These are phyloP conservation scores for Mrakia gelida DNA, from an alignment of 768 basidiomycete genomes.

Conservation along the genomic window DNA sequence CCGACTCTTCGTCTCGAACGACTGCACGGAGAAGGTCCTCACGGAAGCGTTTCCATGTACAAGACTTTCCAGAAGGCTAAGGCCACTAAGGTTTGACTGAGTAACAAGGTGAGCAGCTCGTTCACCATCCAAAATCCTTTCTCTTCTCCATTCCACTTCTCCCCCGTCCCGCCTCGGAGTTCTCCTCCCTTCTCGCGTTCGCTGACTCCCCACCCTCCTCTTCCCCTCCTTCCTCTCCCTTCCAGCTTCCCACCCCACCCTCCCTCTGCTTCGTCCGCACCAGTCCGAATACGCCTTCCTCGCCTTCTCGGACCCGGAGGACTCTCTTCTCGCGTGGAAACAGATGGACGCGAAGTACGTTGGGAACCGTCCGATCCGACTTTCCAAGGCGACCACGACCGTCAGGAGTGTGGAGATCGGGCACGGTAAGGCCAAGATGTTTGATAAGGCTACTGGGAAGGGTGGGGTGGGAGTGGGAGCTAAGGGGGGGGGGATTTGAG, in stretches of 20 bases:
- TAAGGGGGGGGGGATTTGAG: conserved; percentile 22
- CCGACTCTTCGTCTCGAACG: conserved; percentile 94
- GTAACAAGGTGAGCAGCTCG: conserved; percentile 69
- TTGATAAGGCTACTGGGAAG: conserved; percentile 25
- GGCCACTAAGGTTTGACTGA: conserved; percentile 88
- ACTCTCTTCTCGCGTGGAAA: conserved; percentile 97
- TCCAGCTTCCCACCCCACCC: neutral
- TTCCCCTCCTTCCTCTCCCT: neutral
- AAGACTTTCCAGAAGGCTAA: conserved; percentile 89
- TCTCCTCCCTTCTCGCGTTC: neutral
- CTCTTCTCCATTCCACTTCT: neutral
- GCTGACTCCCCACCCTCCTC: too few relatives aligned
- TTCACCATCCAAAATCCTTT: too few relatives aligned
- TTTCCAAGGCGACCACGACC: conserved; percentile 86
- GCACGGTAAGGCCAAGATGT: conserved; percentile 59
- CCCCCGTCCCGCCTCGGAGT: neutral
- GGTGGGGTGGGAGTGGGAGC: conserved; percentile 25
- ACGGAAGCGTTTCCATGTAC: conserved; percentile 91
- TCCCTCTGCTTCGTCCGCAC: neutral
- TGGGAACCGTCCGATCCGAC: conserved; percentile 91
- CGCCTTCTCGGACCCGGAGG: conserved; percentile 95
- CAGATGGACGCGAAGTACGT: conserved; percentile 99
- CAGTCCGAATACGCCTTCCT: conserved; percentile 97
- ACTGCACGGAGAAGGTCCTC: conserved; percentile 92
- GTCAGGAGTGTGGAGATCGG: conserved; percentile 90